Conservation (phyloP, 148 eudicot genomes). For the Pouteria glomerata region DNA sequence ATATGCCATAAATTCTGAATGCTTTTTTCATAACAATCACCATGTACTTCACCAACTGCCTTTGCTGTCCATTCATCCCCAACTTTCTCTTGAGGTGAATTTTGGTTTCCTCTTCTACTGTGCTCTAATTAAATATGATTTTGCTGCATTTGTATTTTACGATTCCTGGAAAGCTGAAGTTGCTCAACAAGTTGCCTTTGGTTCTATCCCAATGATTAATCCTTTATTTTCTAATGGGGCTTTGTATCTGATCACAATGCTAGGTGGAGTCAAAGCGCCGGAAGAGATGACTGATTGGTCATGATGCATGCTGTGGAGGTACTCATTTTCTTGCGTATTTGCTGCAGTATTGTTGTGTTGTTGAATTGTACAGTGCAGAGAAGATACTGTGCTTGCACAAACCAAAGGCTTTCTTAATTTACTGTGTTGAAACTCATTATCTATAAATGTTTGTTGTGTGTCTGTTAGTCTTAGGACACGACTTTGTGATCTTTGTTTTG, state of each 20-base stretch:
- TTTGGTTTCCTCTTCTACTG: background rate
- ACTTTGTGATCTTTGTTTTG: conserved; percentile 1
- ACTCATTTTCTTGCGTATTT: conserved; percentile 18
- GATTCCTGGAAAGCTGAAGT: too few relatives aligned
- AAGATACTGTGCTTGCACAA: conserved; percentile 23
- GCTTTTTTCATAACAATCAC: too few relatives aligned
- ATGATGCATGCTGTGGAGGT: conserved; percentile 14
- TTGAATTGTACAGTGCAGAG: conserved; percentile 42
- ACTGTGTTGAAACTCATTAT: conserved; percentile 7
- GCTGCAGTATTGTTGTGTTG: conserved; percentile 26
- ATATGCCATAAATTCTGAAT: too few relatives aligned
- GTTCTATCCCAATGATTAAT: background rate
- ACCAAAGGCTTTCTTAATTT: conserved; percentile 20
- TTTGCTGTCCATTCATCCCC: too few relatives aligned
- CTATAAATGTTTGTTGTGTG: conserved; percentile 3
- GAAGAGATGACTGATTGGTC: conserved; percentile 24
- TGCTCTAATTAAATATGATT: too few relatives aligned
- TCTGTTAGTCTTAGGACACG: background rate
- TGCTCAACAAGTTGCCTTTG: too few relatives aligned
- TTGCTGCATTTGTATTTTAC: too few relatives aligned
- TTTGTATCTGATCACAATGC: background rate
- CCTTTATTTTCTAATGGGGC: background rate
- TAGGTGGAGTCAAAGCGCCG: conserved; percentile 44
- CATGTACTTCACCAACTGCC: too few relatives aligned
- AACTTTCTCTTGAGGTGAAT: background rate